Conservation (phyloP, 2,329 filamentous ascomycete genomes). For the Colletotrichum limetticola region DNA sequence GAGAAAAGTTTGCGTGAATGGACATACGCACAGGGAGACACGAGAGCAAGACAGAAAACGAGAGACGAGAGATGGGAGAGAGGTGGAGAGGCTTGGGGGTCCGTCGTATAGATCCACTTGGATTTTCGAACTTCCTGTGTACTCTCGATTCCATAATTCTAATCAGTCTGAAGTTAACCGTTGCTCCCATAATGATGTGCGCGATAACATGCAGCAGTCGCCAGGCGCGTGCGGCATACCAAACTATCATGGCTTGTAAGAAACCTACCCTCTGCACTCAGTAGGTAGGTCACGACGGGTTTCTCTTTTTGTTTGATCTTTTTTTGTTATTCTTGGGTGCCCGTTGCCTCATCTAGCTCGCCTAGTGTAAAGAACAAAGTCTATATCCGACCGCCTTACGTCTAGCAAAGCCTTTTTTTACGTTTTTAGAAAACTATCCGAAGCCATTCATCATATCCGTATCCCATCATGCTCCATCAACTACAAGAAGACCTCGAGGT, state of each 20-base stretch:
- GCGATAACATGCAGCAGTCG: no score
- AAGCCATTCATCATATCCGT: conserved; percentile 29
- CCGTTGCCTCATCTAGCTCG: conserved; percentile 18
- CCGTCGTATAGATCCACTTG: conserved; percentile 28
- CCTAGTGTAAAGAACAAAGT: conserved; percentile 4
- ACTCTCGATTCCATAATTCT: conserved; percentile 30
- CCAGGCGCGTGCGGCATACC: no score
- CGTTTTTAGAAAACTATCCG: not conserved
- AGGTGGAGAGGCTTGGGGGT: not conserved
- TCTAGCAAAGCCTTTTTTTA: conserved; percentile 16
- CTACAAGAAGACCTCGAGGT: conserved; percentile 92
- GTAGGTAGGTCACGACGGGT: not conserved
- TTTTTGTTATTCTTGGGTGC: conserved; percentile 1
- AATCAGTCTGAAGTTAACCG: conserved; percentile 9
- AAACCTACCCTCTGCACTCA: no score
- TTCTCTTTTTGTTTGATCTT: conserved; percentile 27
- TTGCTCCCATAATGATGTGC: no score
- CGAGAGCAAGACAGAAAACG: not conserved
- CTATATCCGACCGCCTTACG: conserved; percentile 8
- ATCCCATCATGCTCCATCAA: conserved; percentile 36
- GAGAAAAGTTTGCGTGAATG: conserved; percentile 10
- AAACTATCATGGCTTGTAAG: no score
- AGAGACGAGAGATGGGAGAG: not conserved
- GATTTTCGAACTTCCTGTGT: conserved; percentile 18
- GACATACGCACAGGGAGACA: not conserved